Conservation (phyloP, 2,329 filamentous ascomycete genomes). For the Hirsutella rhossiliensis region DNA sequence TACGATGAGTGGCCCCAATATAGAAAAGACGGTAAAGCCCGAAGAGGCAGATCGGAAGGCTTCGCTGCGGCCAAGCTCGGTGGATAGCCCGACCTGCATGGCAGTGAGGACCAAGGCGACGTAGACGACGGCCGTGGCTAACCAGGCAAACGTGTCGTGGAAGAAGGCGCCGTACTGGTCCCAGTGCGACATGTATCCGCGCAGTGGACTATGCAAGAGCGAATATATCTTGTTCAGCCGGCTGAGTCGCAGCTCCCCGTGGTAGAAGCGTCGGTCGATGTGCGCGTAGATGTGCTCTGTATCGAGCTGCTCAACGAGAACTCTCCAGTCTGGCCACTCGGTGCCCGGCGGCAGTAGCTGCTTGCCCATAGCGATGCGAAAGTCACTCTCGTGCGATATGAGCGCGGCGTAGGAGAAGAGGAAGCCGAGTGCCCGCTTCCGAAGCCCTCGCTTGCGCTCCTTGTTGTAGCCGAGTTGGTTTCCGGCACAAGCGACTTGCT, state of each 20-base stretch:
- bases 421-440: conserved; percentile 1
- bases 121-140: conserved; percentile 27
- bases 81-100: conserved; percentile 34
- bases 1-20: conserved; percentile 24
- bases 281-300: conserved; percentile 15
- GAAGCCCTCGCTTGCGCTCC: background rate
- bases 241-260: conserved; percentile 27
- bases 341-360: conserved; percentile 19
- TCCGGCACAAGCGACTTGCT: background rate
- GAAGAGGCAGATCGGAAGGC: conserved; percentile 30
- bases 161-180: conserved; percentile 27
- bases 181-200: conserved; percentile 13
- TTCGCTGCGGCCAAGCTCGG: conserved; percentile 18
- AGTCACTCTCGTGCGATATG: conserved; percentile 22
- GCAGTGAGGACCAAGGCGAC: conserved; percentile 32
- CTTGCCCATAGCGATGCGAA: conserved; percentile 18
- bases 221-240: conserved; percentile 21
- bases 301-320: conserved; percentile 11
- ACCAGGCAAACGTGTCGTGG: conserved; percentile 26
- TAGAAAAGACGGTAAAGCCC: conserved; percentile 35
- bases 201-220: conserved; percentile 13
- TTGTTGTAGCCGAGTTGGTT: background rate
- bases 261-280: conserved; percentile 24
- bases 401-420: conserved; percentile 5
- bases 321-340: conserved; percentile 25